Evolutionary conservation across 768 basidiomycete genomes (phyloP).

Genomic region (Podaxis sp.): DNA sequence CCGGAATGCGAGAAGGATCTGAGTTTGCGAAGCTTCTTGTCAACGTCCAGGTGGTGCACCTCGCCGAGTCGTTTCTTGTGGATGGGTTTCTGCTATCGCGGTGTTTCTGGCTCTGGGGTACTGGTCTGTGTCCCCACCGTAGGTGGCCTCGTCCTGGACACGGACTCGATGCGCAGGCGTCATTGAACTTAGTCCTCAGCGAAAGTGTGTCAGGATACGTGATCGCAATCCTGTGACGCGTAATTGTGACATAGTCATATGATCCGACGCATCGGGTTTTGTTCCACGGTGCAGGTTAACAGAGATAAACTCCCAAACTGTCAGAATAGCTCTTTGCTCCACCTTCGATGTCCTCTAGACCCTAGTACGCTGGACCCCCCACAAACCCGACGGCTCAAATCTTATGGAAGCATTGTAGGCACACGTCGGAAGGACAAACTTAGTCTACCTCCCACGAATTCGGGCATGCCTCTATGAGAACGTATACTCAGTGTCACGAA

Average conservation of each 20-base stretch:
- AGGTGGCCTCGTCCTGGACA: conserved; percentile 31
- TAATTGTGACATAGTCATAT: no score
- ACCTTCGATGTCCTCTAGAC: background rate
- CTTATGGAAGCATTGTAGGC: conserved; percentile 29
- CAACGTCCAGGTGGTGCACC: conserved; percentile 40
- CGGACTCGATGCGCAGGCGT: conserved; percentile 41
- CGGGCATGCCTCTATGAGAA: conserved; percentile 17
- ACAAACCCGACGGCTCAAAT: background rate
- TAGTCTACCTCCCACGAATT: conserved; percentile 21
- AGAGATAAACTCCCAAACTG: no score
- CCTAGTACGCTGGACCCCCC: background rate
- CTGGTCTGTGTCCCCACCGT: conserved; percentile 25
- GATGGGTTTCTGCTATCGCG: conserved; percentile 34
- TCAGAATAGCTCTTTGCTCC: background rate
- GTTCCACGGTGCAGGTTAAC: no score
- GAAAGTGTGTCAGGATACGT: conserved; percentile 36
- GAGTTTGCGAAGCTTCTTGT: conserved; percentile 38
- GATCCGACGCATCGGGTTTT: no score
- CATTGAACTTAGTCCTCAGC: conserved; percentile 35
- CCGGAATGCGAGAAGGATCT: conserved; percentile 33
- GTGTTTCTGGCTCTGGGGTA: conserved; percentile 35
- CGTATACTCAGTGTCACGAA: conserved; percentile 24
- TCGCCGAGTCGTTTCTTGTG: conserved; percentile 67
- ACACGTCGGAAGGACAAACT: conserved; percentile 43
- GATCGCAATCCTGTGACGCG: conserved; percentile 27